Evolutionary conservation across 2,329 filamentous ascomycete genomes (phyloP).

Genomic region (Nemania abortiva): DNA sequence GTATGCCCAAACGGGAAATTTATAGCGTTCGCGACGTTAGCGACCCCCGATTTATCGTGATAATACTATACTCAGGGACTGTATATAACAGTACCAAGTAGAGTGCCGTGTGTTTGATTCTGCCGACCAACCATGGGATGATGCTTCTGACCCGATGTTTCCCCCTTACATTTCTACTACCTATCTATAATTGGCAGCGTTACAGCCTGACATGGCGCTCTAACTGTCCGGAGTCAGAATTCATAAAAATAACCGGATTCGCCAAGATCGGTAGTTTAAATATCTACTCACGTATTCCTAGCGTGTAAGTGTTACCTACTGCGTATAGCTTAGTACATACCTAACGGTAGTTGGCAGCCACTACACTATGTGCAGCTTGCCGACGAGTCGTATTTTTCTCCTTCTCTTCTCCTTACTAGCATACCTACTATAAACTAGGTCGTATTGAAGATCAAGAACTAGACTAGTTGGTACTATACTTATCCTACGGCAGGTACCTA

Average conservation of each 20-base stretch:
- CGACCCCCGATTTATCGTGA: not conserved
- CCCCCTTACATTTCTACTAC: not conserved
- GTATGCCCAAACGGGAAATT: conserved; percentile 8
- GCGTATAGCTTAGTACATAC: no score
- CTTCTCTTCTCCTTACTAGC: not conserved
- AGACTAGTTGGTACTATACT: no score
- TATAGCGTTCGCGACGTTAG: conserved; percentile 1
- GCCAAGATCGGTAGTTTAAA: conserved; percentile 20
- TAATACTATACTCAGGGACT: no score
- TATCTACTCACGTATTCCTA: no score
- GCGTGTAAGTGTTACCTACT: no score
- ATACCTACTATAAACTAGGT: not conserved
- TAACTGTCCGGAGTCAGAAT: conserved; percentile 17
- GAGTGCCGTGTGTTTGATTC: not conserved
- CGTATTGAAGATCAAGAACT: not conserved
- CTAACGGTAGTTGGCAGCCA: no score
- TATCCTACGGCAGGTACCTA: not conserved
- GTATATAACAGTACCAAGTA: no score
- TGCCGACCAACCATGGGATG: not conserved
- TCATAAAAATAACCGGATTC: conserved; percentile 23
- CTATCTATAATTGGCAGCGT: not conserved
- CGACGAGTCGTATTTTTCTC: not conserved
- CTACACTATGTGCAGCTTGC: not conserved
- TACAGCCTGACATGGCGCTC: conserved; percentile 6
- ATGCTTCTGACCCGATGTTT: not conserved